Percentiles rank a stretch among this genome's conserved stretches.
Evolutionary conservation across 2,329 filamentous ascomycete genomes (phyloP).

Genomic region (Botrytis squamosa): DNA sequence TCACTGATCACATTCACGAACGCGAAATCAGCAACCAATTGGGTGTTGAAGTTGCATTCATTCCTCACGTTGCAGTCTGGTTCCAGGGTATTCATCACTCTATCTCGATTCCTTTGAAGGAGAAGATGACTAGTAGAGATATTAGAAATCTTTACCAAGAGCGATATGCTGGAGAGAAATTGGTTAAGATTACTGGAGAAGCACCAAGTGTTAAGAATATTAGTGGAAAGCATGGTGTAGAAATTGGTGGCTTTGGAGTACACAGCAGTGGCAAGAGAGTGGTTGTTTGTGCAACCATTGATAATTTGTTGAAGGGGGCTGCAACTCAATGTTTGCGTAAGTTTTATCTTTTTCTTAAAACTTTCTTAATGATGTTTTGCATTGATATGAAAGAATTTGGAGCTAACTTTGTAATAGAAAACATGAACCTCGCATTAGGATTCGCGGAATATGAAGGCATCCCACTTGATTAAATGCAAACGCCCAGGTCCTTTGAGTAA

Average conservation of each 20-base stretch:
- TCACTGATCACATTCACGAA: slow-evolving; percentile 95
- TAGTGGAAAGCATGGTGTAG: slow-evolving; percentile 79
- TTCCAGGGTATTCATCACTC: slow-evolving; percentile 95
- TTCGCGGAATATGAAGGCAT: slow-evolving; percentile 89
- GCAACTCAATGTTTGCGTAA: slow-evolving; percentile 88
- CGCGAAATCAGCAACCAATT: slow-evolving; percentile 81
- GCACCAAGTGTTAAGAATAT: slow-evolving; percentile 83
- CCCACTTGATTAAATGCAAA: slow-evolving; percentile 47
- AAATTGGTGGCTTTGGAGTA: slow-evolving; percentile 95
- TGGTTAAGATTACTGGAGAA: slow-evolving; percentile 90
- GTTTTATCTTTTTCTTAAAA: slow-evolving; percentile 42
- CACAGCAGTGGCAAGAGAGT: slow-evolving; percentile 86
- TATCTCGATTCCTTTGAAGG: slow-evolving; percentile 82
- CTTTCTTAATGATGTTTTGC: slow-evolving; percentile 20
- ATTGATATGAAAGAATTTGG: not conserved
- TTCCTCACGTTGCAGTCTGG: slow-evolving; percentile 94
- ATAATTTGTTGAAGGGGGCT: slow-evolving; percentile 91
- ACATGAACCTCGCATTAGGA: slow-evolving; percentile 90
- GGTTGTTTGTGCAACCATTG: slow-evolving; percentile 91
- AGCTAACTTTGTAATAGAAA: slow-evolving; percentile 53
- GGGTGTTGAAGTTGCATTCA: slow-evolving; percentile 73
- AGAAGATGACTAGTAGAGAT: slow-evolving; percentile 85
- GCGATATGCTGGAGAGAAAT: slow-evolving; percentile 90
- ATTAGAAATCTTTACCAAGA: slow-evolving; percentile 95
- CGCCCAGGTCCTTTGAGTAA: not conserved